Evolutionary conservation across 495 filamentous ascomycete species (phyloP), one percentile per base, ranked within the genome.

Genomic region (Aspergillus bertholletiae): DNA sequence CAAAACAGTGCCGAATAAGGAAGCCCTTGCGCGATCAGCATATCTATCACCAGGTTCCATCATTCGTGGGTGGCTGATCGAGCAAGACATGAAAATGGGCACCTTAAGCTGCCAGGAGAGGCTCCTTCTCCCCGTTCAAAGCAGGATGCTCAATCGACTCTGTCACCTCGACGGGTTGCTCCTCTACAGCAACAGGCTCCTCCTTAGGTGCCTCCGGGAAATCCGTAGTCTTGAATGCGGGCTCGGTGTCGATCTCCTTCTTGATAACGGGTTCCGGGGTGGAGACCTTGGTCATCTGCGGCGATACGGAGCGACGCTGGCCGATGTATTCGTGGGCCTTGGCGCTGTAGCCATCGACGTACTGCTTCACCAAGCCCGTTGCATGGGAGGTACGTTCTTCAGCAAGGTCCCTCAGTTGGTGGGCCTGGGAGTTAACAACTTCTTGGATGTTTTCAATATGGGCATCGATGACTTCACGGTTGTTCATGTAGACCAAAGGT

Each of bases 401-500:
- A 46, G 90, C 90, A 55, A 96, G 72, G 41, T 88, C 82, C 66
- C 84, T 84, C 55, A 95, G 74, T 73, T 96, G 91, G 58, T 78
- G 76, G 34, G 93, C 88, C 75, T 99, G 93, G 59, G 85, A 77
- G 72, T 82, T 86, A 66, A 94, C 72, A 47, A 93, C 70, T n/a
- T 88, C 75, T 61, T 83, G 77, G 41, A 79, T 82, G 57, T 89
- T 82, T 63, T 80, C 72, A 53, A 99, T 74, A 61, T 97, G 89
- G 54, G 81, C 74, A 70, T 99, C 94, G 64, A 99, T 96, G 57
- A 93, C 68, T 70, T 96, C 91, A 69, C 89, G 86, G 84, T 99
- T 97, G 74, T 83, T 85, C 63, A 89, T 85, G 78, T 97, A 97
- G 72, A 95, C 69, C 51, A 97, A 81, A 34, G 94, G 94, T n/a